Conservation (phyloP, 2,329 filamentous ascomycete genomes). For the Annulohypoxylon truncatum region DNA sequence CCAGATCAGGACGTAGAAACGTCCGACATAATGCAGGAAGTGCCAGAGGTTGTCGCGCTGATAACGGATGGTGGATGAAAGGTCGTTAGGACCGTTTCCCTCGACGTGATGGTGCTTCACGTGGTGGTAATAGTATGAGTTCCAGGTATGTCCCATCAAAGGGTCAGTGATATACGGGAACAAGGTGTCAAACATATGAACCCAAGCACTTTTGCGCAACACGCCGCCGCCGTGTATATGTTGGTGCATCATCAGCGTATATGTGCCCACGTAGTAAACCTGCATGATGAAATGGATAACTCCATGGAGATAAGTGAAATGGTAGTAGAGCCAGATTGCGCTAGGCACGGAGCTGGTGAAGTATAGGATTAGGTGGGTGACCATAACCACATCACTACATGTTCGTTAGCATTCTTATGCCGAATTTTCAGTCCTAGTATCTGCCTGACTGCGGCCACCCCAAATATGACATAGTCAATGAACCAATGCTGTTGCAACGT, state of each 20-base stretch:
- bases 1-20: conserved; percentile 81
- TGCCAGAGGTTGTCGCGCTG: conserved; percentile 75
- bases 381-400: conserved; percentile 74
- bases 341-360: conserved; percentile 76
- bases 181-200: conserved; percentile 65
- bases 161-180: conserved; percentile 83
- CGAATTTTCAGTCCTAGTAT: neutral
- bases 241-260: conserved; percentile 86
- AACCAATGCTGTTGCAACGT: neutral
- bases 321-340: conserved; percentile 69
- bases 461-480: neutral
- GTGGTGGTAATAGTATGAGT: conserved; percentile 86
- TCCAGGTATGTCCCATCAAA: conserved; percentile 85
- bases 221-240: conserved; percentile 84
- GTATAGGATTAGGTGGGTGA: conserved; percentile 81
- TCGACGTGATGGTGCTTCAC: conserved; percentile 89
- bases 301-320: conserved; percentile 76
- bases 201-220: conserved; percentile 61
- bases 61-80: conserved; percentile 80
- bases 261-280: conserved; percentile 75
- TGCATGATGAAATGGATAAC: conserved; percentile 74
- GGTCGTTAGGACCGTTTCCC: conserved; percentile 80
- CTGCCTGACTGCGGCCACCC: neutral
- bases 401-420: conserved; percentile 16
- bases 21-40: conserved; percentile 77